Conservation (phyloP, 495 filamentous ascomycete genomes). For the Extremus antarcticus region DNA sequence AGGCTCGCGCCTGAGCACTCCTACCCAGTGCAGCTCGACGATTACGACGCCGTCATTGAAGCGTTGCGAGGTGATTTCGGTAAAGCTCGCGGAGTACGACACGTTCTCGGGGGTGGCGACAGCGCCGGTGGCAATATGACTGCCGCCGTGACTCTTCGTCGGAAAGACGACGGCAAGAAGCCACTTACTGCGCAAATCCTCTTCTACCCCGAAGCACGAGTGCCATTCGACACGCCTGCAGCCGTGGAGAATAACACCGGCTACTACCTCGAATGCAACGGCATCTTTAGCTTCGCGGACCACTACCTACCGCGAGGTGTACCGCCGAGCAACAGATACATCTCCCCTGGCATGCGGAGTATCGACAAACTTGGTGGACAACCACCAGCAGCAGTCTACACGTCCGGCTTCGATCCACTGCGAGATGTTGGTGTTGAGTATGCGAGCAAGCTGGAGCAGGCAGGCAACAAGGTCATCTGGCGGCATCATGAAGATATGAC, state of each 20-base stretch:
- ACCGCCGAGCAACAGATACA: conserved; percentile 7
- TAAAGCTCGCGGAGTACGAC: not conserved
- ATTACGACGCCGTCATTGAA: conserved; percentile 7
- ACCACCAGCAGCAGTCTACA: conserved; percentile 26
- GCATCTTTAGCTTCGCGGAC: conserved; percentile 31
- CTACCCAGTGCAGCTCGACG: conserved; percentile 3
- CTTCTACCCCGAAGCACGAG: conserved; percentile 30
- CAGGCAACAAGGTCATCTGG: conserved; percentile 26
- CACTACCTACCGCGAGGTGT: conserved; percentile 28
- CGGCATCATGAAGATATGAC: conserved; percentile 25
- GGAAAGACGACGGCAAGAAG: conserved; percentile 20
- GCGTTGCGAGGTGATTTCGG: conserved; percentile 3
- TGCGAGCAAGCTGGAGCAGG: conserved; percentile 28
- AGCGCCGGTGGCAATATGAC: conserved; percentile 33
- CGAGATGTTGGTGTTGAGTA: conserved; percentile 33
- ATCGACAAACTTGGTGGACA: conserved; percentile 11
- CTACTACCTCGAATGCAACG: conserved; percentile 31
- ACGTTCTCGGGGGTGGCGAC: conserved; percentile 25
- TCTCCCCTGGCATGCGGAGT: conserved; percentile 13
- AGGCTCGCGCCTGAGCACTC: conserved; percentile 2
- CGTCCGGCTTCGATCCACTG: conserved; percentile 31
- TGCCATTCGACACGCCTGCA: conserved; percentile 31
- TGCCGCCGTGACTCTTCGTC: conserved; percentile 25
- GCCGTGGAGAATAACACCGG: conserved; percentile 30
- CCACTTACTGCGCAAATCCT: conserved; percentile 25